Evolutionary conservation across 768 basidiomycete genomes (phyloP).

Genomic region (Serendipita sp.): DNA sequence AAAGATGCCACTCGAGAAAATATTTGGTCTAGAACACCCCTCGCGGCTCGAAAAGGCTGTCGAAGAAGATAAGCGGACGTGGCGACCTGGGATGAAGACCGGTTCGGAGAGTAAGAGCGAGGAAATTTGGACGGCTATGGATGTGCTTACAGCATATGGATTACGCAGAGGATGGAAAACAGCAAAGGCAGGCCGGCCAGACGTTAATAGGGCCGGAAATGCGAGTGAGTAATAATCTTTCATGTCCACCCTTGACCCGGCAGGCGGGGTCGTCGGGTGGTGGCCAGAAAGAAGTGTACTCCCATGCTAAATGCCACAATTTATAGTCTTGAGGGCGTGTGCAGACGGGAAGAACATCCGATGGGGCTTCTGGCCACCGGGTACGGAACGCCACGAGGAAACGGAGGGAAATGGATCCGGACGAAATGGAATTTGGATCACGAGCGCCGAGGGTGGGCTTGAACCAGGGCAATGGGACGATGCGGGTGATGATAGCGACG

Average conservation of each 20-base stretch:
- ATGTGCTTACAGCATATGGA: slow-evolving; percentile 67
- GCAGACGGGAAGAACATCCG: slow-evolving; percentile 56
- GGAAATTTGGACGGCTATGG: slow-evolving; percentile 65
- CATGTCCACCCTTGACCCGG: background rate
- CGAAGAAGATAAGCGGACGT: slow-evolving; percentile 56
- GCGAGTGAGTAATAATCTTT: slow-evolving; percentile 41
- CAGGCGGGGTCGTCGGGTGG: too few species aligned
- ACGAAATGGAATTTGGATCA: background rate
- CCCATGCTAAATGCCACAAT: background rate
- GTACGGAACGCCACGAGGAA: slow-evolving; percentile 11
- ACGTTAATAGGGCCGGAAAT: slow-evolving; percentile 80
- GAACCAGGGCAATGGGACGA: background rate
- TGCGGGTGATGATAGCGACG: background rate
- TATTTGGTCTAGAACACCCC: slow-evolving; percentile 46
- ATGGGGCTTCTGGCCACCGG: slow-evolving; percentile 81
- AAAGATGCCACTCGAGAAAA: slow-evolving; percentile 60
- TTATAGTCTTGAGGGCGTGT: slow-evolving; percentile 57
- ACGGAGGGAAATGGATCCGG: slow-evolving; percentile 10
- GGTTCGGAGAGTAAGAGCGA: slow-evolving; percentile 14
- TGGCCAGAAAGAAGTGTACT: background rate
- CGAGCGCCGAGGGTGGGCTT: background rate
- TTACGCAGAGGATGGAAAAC: slow-evolving; percentile 69
- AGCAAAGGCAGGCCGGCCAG: slow-evolving; percentile 79
- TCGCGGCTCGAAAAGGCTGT: slow-evolving; percentile 18
- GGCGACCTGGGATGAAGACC: slow-evolving; percentile 37